Evolutionary conservation across 75 land plant species (phyloP), one percentile per base, ranked within the genome.

Genomic region (Chamaecyparis obtusa): DNA sequence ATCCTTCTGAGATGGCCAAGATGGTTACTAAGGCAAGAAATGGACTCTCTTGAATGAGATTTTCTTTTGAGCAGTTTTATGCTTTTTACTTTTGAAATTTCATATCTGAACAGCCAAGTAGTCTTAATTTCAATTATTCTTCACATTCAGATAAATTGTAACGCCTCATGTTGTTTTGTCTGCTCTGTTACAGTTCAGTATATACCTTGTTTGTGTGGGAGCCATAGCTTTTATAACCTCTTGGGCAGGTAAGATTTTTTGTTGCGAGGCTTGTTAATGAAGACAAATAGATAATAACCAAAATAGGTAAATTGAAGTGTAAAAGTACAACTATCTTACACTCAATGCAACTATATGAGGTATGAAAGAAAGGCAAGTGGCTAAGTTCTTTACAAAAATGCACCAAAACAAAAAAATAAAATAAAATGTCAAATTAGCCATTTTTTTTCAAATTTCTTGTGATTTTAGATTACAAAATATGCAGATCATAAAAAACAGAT

Each of bases 161-260:
- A 74, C 37, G 2, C 32, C n/a, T 5, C 37, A 74, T 71, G 14
- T 11, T 74, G 1, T 74, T 33, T 74, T 74, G 33, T 33, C 13
- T 74, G 36, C 33, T 13, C 76, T 74, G 37, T 11, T 74, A 74
- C 76, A 74, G 76, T 78, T 78, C 44, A 78, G 81, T 78, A 1
- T 89, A 87, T 54, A 46, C 92, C 54, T 77, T 90, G 27, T 91
- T 36, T 89, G 88, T 77, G 71, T 91, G 87, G 92, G 91, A 1
- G 78, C 90, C 33, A 89, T 67, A 48, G 17, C 80, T 24, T 88
- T 91, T 49, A 33, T 87, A 39, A 78, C 89, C 54, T 89, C 92
- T 16, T 91, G 92, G 92, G 92, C 87, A 74, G 92, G 92, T 91
- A 88, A 21, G 82, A 5, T 21, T 46, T 79, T 51, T 39, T 39